Base-by-base conservation (phyloP, 176 grass and related monocot species). In the Coix lacrymajobi region DNA sequence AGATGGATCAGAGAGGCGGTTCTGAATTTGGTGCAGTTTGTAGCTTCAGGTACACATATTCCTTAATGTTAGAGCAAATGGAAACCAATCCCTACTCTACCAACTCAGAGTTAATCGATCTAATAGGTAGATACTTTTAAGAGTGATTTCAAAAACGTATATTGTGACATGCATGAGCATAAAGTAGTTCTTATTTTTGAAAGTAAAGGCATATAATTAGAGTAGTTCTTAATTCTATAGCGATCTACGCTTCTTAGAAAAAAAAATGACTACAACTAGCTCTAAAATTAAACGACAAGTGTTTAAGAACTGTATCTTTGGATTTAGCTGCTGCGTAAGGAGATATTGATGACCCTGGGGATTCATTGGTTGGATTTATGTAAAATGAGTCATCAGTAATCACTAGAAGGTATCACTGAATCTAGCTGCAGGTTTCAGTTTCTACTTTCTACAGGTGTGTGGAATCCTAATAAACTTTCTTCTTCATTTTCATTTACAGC, bases 371-470 rank as follows among this genome's bases (percentile, higher is more conserved):
- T 76, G 73, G 8, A 20, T 26, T 58, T 58, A 20, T 56, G 2
- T 22, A 24, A 54, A 61, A 44, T 15, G 74, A 89, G 56, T 69
- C 41, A 69, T 52, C 52, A 69, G 14, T 62, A 22, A 67, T 67
- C 43, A 49, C 22, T 32, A 51, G 34, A 66, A 52, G 34, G 20
- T 40, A 63, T 64, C 14, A 73, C 17, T 80, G 76, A 66, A 73
- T 24, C n/a, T 17, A n/a, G 22, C 16, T 49, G 66, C 75, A 71
- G 0, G 41, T 66, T 64, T 79, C 17, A 49, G 41, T 79, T 79
- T 75, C 43, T 83, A 49, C 51, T 79, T 79, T 75, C 43, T 83
- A 49, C 51, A 79, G 65, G 31, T 49, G 25, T 38, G 28, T 24
- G 12, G 41, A 6, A 28, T 1, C 1, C 10, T 60, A 39, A 19